Evolutionary conservation across 2,329 filamentous ascomycete species (phyloP), one percentile per base, ranked within the genome.

Genomic region (Meredithiella fracta): DNA sequence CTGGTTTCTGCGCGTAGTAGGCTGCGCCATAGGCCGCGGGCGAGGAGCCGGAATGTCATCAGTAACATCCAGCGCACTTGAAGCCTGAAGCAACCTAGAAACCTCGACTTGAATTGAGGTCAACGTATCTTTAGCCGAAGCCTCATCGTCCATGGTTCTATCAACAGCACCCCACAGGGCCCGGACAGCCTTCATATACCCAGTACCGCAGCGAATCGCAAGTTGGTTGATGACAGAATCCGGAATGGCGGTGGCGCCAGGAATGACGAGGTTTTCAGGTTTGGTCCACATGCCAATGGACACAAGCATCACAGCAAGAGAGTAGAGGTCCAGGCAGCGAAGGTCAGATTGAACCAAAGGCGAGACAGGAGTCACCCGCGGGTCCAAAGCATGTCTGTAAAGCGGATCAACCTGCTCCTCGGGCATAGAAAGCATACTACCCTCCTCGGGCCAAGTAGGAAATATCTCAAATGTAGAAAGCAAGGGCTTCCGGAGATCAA

Each of bases 391-490:
- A 63, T 89, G 84, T n/a, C 78, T 76, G 65, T 84, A 82, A 14
- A 83, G 65, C 14, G 65, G 64, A 7, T 66, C 65, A 15, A 69
- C 69, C 1, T 69, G 64, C n/a, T 52, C 31, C 3, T 37, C 50
- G 7, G 31, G 9, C 9, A 14, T 25, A 5, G 67, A 66, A 20
- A 68, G 67, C 0, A 66, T 60, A 11, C 51, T 29, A n/a, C 72
- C 70, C 1, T 70, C 79, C 15, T 44, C 47, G 1, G 51, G 47
- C 54, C 54, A 57, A 3, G 58, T 26, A n/a, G 42, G 54, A 63
- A 90, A 91, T 2, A 89, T 67, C 60, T 90, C 85, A 61, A 87
- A 90, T 0, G 83, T 83, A 1, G 83, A 83, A 47, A 89, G 70
- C 2, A 86, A 74, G 1, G 85, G 85, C 7, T 79, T 74, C 22